Evolutionary conservation across 257 asterid species (phyloP).

Genomic region (Knoxia roxburghii): DNA sequence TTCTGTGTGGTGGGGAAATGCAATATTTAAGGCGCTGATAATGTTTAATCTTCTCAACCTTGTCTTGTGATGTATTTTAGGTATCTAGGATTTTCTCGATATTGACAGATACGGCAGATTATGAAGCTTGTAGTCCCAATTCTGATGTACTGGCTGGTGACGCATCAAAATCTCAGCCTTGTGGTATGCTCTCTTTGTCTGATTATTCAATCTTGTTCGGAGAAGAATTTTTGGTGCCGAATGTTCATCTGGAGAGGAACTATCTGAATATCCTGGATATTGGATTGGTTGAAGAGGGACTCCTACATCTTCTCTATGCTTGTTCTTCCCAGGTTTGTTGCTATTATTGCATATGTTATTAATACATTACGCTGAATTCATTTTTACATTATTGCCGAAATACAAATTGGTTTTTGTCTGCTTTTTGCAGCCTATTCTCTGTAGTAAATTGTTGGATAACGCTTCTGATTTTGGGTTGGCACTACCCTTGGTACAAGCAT

Average conservation of each 20-base stretch:
- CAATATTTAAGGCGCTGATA: neutral
- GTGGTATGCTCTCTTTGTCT: slow-evolving; percentile 29
- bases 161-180: slow-evolving; percentile 40
- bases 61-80: slow-evolving; percentile 30
- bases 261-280: slow-evolving; percentile 66
- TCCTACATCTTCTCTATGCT: slow-evolving; percentile 87
- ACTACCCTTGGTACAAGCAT: slow-evolving; percentile 83
- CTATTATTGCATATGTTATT: neutral
- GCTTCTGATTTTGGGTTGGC: slow-evolving; percentile 72
- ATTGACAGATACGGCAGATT: slow-evolving; percentile 45
- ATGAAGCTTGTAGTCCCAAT: slow-evolving; percentile 37
- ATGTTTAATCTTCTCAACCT: slow-evolving; percentile 5
- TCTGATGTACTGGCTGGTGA: slow-evolving; percentile 42
- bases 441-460: slow-evolving; percentile 84
- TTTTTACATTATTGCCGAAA: slow-evolving; percentile 5
- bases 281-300: slow-evolving; percentile 83
- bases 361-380: neutral
- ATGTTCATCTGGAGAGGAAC: slow-evolving; percentile 54
- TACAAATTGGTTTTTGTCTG: slow-evolving; percentile 19
- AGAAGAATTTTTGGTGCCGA: slow-evolving; percentile 62
- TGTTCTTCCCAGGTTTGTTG: slow-evolving; percentile 86
- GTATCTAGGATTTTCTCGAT: slow-evolving; percentile 66
- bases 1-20: neutral
- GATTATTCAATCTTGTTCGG: slow-evolving; percentile 82
- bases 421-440: slow-evolving; percentile 63